A percentile compares a stretch with the other conserved stretches of the same genome.
Conservation (phyloP, 352 stramenopile genomes). For the Nothophytophthora sp. region DNA sequence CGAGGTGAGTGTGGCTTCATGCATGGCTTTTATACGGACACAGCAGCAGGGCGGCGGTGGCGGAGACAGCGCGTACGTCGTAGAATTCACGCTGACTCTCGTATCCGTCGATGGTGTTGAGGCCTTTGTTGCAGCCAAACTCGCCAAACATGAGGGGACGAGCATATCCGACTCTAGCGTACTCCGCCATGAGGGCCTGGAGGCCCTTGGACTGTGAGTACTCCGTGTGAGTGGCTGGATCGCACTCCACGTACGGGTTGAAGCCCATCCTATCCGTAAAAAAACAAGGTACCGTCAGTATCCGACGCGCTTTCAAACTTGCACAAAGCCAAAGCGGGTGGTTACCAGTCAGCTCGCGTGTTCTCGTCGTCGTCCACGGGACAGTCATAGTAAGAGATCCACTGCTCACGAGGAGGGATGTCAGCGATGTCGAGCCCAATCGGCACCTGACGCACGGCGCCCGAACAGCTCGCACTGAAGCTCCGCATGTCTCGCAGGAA, state of each 20-base stretch:
- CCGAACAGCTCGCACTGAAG: slow-evolving; percentile 46
- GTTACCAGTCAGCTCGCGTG: slow-evolving; percentile 52
- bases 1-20: too few relatives aligned
- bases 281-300: neutral
- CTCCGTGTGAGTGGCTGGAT: slow-evolving; percentile 45
- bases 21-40: slow-evolving; percentile 2
- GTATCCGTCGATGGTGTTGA: slow-evolving; percentile 70
- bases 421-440: slow-evolving; percentile 68
- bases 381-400: slow-evolving; percentile 71
- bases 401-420: slow-evolving; percentile 48
- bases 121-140: slow-evolving; percentile 73
- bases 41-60: too few relatives aligned
- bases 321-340: neutral
- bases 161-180: slow-evolving; percentile 42
- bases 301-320: too few relatives aligned
- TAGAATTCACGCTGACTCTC: slow-evolving; percentile 69
- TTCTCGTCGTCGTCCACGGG: slow-evolving; percentile 52
- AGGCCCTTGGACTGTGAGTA: slow-evolving; percentile 64
- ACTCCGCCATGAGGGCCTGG: slow-evolving; percentile 65
- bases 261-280: slow-evolving; percentile 38
- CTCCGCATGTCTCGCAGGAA: slow-evolving; percentile 58
- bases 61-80: slow-evolving; percentile 28
- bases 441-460: slow-evolving; percentile 46
- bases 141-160: slow-evolving; percentile 76
- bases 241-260: slow-evolving; percentile 75